These are phyloP conservation scores for Paramecium biaurelia DNA, from an alignment of 73 alveolate species.

Conservation along the genomic window DNA sequence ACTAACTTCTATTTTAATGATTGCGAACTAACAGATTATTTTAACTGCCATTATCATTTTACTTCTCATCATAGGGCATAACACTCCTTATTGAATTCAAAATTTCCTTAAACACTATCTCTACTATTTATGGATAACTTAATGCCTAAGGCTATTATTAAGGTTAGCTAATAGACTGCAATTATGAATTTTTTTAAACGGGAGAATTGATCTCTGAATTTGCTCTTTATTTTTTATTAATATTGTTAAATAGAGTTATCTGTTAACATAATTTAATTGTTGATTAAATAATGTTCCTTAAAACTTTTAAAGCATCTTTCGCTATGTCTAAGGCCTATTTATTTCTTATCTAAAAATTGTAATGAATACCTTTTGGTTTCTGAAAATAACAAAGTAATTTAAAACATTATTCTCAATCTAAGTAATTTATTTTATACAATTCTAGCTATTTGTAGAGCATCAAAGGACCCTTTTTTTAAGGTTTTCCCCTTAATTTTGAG, in stretches of 20 bases:
- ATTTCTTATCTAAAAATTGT: not conserved
- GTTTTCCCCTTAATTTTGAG: slow-evolving; percentile 37
- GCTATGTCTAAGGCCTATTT: slow-evolving; percentile 31
- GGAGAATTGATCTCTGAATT: slow-evolving; percentile 34
- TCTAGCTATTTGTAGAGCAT: not conserved
- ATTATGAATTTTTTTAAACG: not conserved
- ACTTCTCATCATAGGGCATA: not conserved
- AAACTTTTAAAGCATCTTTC: not conserved
- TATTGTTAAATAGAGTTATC: not conserved
- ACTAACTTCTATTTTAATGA: slow-evolving; percentile 6
- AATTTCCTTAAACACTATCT: slow-evolving; percentile 14
- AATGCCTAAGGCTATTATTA: not conserved
- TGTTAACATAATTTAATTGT: slow-evolving; percentile 34
- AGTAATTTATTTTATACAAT: slow-evolving; percentile 13
- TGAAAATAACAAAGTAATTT: not conserved
- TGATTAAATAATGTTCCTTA: not conserved
- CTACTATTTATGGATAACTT: not conserved
- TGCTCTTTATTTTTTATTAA: slow-evolving; percentile 44
- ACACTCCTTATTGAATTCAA: not conserved
- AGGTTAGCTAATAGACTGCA: not conserved
- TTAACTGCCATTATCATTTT: not conserved
- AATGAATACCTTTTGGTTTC: slow-evolving; percentile 10
- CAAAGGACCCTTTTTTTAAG: not conserved
- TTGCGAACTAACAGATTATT: not conserved
- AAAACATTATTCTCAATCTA: slow-evolving; percentile 6